Evolutionary conservation across 306 rosid genomes (phyloP), one percentile per base, ranked within the genome.

Genomic region (Morella rubra): DNA sequence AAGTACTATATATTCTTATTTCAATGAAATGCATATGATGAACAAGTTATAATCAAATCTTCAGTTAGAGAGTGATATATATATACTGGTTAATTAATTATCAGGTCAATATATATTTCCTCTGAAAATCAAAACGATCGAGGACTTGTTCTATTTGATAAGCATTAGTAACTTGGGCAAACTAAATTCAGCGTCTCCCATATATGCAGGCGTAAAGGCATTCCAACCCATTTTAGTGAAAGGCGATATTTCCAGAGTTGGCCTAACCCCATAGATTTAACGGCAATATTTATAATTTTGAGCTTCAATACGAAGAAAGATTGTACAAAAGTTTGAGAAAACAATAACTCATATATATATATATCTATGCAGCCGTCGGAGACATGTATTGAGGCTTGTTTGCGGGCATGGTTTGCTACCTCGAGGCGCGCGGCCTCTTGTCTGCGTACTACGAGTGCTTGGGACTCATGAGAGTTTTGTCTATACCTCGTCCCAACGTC

Each of bases 341-440:
- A 1, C 9, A 47, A 47, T 1, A 47, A 10, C 2, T 47, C 51
- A 24, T 0, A 60, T 11, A 8, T 15, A 60, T 58, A 11, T 22
- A 22, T 40, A n/a, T n/a, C n/a, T n/a, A n/a, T n/a, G n/a, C n/a
- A 65, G 70, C 70, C 18, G 70, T 65, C 70, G 8, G 49, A 65
- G 70, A 65, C 4, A 47, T 41, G 70, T 8, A 42, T 27, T 27
- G 27, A 65, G 49, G 50, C 71, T 65, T 41, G 13, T 16, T 64
- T 37, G 46, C 22, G 5, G 16, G 22, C 46, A 41, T 7, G 47
- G n/a, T 40, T 16, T 64, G 70, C 49, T 19, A 16, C 70, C 32
- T 41, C 10, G 61, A n/a, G n/a, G n/a, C n/a, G 7, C 20, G 61
- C n/a, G 18, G 15, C 3, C 3, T 44, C 49, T 65, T 65, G 70